These are phyloP conservation scores for Aspergillus eucalypticola DNA, from an alignment of 2,329 filamentous ascomycete species.

Conservation along the genomic window DNA sequence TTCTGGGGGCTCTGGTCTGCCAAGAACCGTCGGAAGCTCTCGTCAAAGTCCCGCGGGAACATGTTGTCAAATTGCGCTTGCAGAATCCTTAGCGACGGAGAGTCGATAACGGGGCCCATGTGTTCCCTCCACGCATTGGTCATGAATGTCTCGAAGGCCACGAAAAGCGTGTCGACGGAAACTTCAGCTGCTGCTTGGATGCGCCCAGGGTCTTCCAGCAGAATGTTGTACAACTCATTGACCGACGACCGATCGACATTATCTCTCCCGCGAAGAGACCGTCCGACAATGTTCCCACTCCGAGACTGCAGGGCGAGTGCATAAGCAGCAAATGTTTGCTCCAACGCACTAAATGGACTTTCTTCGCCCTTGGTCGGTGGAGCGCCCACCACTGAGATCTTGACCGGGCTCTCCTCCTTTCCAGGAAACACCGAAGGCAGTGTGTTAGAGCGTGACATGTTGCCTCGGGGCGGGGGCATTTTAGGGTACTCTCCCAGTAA, in stretches of 20 bases:
- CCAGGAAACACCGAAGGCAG: slow-evolving; percentile 49
- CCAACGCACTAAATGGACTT: slow-evolving; percentile 70
- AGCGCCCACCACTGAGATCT: slow-evolving; percentile 57
- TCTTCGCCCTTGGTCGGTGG: slow-evolving; percentile 52
- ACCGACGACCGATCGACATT: slow-evolving; percentile 74
- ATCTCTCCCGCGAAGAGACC: slow-evolving; percentile 69
- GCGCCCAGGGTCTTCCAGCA: slow-evolving; percentile 80
- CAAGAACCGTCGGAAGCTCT: slow-evolving; percentile 57
- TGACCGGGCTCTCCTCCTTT: slow-evolving; percentile 39
- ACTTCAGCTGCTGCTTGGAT: slow-evolving; percentile 73
- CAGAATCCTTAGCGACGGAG: slow-evolving; percentile 70
- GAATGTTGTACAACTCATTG: slow-evolving; percentile 85
- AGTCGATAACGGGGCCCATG: slow-evolving; percentile 80
- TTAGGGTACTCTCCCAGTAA: slow-evolving; percentile 47
- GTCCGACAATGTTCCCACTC: slow-evolving; percentile 83
- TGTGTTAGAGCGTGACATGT: slow-evolving; percentile 45
- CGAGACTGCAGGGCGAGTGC: slow-evolving; percentile 78
- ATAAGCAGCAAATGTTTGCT: slow-evolving; percentile 83
- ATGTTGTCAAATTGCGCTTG: slow-evolving; percentile 55
- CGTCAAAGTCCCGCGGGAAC: slow-evolving; percentile 53
- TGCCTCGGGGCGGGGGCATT: slow-evolving; percentile 41
- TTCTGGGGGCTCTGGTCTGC: slow-evolving; percentile 59
- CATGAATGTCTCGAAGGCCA: slow-evolving; percentile 91
- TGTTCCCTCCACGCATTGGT: slow-evolving; percentile 84
- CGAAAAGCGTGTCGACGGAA: slow-evolving; percentile 80